Percentiles rank a stretch among this genome's conserved stretches.
Conservation (phyloP, 2,329 filamentous ascomycete genomes). For the Emmonsia crescens region DNA sequence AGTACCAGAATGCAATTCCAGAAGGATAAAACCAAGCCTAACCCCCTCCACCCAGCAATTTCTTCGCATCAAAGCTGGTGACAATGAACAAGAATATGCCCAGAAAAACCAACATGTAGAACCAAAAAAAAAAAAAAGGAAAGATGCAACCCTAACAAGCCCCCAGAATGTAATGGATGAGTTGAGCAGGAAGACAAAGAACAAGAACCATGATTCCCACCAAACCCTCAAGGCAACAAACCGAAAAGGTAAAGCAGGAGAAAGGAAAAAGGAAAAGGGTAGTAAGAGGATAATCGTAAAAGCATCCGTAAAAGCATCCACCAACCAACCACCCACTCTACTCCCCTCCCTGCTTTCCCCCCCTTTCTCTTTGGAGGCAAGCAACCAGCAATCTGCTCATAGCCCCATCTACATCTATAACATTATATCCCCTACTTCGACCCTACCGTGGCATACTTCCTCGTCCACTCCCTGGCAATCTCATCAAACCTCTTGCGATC, state of each 20-base stretch:
- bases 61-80: background rate
- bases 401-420: background rate
- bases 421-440: background rate
- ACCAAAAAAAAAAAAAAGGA: no score
- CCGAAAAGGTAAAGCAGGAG: background rate
- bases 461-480: constrained; percentile 62
- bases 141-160: background rate
- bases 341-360: background rate
- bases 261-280: background rate
- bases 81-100: background rate
- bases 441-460: constrained; percentile 52
- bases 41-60: background rate
- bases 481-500: constrained; percentile 61
- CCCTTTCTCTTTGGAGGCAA: background rate
- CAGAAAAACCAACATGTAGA: background rate
- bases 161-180: background rate
- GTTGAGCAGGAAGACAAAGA: background rate
- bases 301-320: background rate
- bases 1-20: background rate
- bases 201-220: background rate
- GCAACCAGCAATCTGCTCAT: background rate
- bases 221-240: background rate
- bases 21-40: background rate
- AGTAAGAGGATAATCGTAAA: background rate
- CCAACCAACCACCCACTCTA: background rate